phyloP scores from a whole-genome alignment of 768 basidiomycete genomes.

The Mycena alexandri region DNA sequence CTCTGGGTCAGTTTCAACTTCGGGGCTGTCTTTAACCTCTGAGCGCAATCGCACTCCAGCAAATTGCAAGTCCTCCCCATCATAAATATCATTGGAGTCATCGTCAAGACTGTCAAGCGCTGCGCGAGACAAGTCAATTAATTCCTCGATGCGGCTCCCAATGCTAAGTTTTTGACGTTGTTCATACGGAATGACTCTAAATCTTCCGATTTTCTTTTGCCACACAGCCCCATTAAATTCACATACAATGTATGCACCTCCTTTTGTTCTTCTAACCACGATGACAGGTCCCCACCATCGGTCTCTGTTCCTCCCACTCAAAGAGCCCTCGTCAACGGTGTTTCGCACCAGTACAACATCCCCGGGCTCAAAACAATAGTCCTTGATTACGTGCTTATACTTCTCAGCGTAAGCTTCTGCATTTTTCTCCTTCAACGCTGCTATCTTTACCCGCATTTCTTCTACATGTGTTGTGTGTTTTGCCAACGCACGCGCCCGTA shows the following conservation, averaged over 20 bases:
- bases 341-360: conserved; percentile 41
- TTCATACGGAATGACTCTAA: conserved; percentile 27
- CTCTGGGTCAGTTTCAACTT: too few relatives aligned
- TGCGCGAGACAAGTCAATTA: conserved; percentile 7
- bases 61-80: conserved; percentile 19
- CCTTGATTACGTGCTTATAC: conserved; percentile 31
- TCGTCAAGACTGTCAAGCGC: conserved; percentile 1
- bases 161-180: conserved; percentile 17
- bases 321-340: conserved; percentile 39
- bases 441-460: conserved; percentile 26
- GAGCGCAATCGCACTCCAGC: neutral
- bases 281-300: conserved; percentile 44
- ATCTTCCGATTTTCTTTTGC: conserved; percentile 25
- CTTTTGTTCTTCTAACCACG: conserved; percentile 36
- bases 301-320: conserved; percentile 35
- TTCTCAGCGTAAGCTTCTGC: conserved; percentile 40
- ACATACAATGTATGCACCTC: conserved; percentile 29
- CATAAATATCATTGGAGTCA: neutral
- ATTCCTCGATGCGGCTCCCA: conserved; percentile 14
- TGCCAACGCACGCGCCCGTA: conserved; percentile 25
- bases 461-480: conserved; percentile 38
- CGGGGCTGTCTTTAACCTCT: too few relatives aligned
- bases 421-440: conserved; percentile 22
- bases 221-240: conserved; percentile 31
- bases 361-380: conserved; percentile 36